Percentiles rank a stretch among this genome's conserved stretches.
Conservation (phyloP, 768 basidiomycete species). For the Hericium erinaceus region DNA sequence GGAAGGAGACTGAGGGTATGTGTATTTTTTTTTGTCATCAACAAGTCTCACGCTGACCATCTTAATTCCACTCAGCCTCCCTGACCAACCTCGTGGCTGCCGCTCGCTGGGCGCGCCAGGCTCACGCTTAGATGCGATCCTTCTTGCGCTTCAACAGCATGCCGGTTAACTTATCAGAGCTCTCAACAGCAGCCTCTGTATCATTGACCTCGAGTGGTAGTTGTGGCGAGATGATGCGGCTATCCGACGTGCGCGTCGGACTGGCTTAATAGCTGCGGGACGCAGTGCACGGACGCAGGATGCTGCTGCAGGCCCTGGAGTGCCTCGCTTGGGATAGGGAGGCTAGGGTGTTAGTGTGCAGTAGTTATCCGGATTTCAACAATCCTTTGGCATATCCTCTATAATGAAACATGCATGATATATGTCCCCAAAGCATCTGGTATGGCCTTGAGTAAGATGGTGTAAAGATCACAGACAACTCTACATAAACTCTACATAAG, state of each 20-base stretch:
- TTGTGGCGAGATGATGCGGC: slow-evolving; percentile 9
- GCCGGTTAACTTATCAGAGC: slow-evolving; percentile 49
- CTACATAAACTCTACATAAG: too few relatives aligned
- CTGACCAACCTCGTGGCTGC: slow-evolving; percentile 81
- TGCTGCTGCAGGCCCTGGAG: neutral
- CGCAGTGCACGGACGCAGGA: slow-evolving; percentile 3
- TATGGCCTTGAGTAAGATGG: too few relatives aligned
- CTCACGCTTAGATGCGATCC: slow-evolving; percentile 53
- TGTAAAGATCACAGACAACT: too few relatives aligned
- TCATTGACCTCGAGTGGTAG: slow-evolving; percentile 8
- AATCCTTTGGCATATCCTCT: slow-evolving; percentile 38
- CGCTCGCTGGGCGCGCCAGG: slow-evolving; percentile 88
- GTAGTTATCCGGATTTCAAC: slow-evolving; percentile 70
- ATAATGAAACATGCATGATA: neutral
- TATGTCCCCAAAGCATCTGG: too few relatives aligned
- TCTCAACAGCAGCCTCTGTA: slow-evolving; percentile 7
- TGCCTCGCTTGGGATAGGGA: slow-evolving; percentile 5
- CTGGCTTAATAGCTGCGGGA: slow-evolving; percentile 4
- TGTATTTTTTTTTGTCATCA: neutral
- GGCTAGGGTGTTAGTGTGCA: slow-evolving; percentile 22
- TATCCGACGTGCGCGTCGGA: slow-evolving; percentile 9
- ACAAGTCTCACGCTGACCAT: slow-evolving; percentile 6
- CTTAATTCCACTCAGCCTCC: slow-evolving; percentile 37
- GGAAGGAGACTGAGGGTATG: slow-evolving; percentile 89
- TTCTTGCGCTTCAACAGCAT: slow-evolving; percentile 86